Percentiles rank a stretch among this genome's conserved stretches.
These are phyloP conservation scores for Mortierella hygrophila DNA, from an alignment of 192 early-diverging fungal genomes.

Conservation along the genomic window DNA sequence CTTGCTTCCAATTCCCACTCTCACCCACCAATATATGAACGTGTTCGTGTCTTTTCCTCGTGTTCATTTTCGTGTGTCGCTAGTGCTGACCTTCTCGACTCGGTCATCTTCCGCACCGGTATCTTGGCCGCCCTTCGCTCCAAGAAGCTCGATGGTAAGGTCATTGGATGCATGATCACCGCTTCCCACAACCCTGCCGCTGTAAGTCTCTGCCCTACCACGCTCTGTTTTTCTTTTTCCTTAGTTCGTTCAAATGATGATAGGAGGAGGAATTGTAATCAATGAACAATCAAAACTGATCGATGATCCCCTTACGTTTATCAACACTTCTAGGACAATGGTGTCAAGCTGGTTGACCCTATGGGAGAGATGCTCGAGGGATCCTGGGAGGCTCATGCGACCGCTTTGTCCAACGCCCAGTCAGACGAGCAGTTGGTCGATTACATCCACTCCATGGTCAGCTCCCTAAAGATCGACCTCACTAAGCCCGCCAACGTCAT, in stretches of 20 bases:
- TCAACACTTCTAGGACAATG: slow-evolving; percentile 83
- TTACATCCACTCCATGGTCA: slow-evolving; percentile 74
- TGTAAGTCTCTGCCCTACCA: slow-evolving; percentile 55
- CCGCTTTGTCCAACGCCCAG: slow-evolving; percentile 87
- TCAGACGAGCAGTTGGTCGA: slow-evolving; percentile 72
- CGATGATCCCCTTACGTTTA: background rate
- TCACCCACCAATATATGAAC: slow-evolving; percentile 6
- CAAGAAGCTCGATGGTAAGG: slow-evolving; percentile 83
- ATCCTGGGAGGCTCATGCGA: slow-evolving; percentile 95
- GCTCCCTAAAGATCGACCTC: slow-evolving; percentile 78
- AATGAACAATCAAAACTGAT: background rate
- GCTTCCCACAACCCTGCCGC: slow-evolving; percentile 97
- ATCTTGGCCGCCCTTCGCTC: slow-evolving; percentile 94
- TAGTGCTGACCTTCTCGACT: slow-evolving; percentile 89
- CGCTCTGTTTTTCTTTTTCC: background rate
- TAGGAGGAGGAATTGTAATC: background rate
- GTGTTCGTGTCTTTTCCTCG: background rate
- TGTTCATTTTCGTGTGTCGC: slow-evolving; percentile 10
- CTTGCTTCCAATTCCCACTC: background rate
- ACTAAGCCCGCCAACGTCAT: slow-evolving; percentile 78
- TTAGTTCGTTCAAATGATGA: slow-evolving; percentile 1
- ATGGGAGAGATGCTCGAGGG: slow-evolving; percentile 98
- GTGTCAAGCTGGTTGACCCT: slow-evolving; percentile 98
- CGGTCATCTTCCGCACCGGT: slow-evolving; percentile 93
- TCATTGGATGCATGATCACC: slow-evolving; percentile 98